Conservation (phyloP, 495 filamentous ascomycete genomes). For the Hypoxylon lenormandii region DNA sequence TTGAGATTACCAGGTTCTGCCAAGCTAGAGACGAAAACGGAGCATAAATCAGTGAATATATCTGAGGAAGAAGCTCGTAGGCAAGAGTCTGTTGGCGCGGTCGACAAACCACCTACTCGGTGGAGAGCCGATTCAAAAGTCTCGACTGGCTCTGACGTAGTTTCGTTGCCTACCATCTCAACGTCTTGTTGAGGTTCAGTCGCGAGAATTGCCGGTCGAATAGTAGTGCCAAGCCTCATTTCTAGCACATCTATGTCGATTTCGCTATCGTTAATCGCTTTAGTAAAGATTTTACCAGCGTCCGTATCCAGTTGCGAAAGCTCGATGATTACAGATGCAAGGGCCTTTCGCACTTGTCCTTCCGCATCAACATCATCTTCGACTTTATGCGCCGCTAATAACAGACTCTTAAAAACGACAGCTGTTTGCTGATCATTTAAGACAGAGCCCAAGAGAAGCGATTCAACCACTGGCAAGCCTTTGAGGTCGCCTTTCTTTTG, state of each 20-base stretch:
- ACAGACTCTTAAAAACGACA: slow-evolving; percentile 71
- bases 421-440: slow-evolving; percentile 71
- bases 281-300: slow-evolving; percentile 69
- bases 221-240: slow-evolving; percentile 73
- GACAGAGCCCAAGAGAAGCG: slow-evolving; percentile 70
- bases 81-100: slow-evolving; percentile 62
- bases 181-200: slow-evolving; percentile 61
- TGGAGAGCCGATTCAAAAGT: slow-evolving; percentile 48
- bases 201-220: slow-evolving; percentile 61
- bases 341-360: slow-evolving; percentile 68
- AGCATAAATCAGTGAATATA: slow-evolving; percentile 68
- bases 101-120: slow-evolving; percentile 49
- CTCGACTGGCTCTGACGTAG: slow-evolving; percentile 29
- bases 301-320: slow-evolving; percentile 67
- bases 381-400: slow-evolving; percentile 68
- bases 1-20: slow-evolving; percentile 64
- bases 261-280: slow-evolving; percentile 69
- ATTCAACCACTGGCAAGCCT: slow-evolving; percentile 68
- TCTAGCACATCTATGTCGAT: slow-evolving; percentile 77
- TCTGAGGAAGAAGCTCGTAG: slow-evolving; percentile 57
- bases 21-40: slow-evolving; percentile 71
- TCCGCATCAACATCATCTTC: slow-evolving; percentile 59
- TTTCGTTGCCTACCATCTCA: slow-evolving; percentile 62
- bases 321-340: slow-evolving; percentile 71
- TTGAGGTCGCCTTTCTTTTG: slow-evolving; percentile 68